Evolutionary conservation across 495 filamentous ascomycete genomes (phyloP).

Genomic region (Talaromyces ruber): DNA sequence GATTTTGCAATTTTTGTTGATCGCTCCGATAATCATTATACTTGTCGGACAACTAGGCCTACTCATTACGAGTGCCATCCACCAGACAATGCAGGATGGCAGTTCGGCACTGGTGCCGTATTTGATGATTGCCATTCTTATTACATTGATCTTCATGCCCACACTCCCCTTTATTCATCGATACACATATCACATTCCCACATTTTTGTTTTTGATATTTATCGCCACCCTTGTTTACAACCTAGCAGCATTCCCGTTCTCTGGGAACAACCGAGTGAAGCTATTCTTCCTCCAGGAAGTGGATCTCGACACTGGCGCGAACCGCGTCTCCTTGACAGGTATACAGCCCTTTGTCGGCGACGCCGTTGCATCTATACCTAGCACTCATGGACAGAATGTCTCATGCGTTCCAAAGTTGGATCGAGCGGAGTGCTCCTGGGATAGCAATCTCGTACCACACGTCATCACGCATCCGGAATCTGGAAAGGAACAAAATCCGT

Average conservation of each 20-base stretch:
- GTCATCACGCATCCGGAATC: slow-evolving; percentile 28
- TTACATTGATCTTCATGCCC: slow-evolving; percentile 68
- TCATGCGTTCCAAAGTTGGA: slow-evolving; percentile 33
- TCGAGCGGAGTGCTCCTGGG: slow-evolving; percentile 63
- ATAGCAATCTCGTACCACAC: slow-evolving; percentile 50
- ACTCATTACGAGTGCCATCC: slow-evolving; percentile 58
- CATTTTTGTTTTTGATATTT: slow-evolving; percentile 66
- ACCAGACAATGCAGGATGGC: slow-evolving; percentile 78
- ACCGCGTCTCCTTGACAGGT: slow-evolving; percentile 61
- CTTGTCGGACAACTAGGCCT: slow-evolving; percentile 67
- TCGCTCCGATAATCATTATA: slow-evolving; percentile 68
- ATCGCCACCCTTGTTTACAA: slow-evolving; percentile 78
- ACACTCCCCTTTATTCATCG: slow-evolving; percentile 80
- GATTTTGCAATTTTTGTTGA: slow-evolving; percentile 75
- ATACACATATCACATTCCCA: slow-evolving; percentile 71
- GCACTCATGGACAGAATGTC: slow-evolving; percentile 52
- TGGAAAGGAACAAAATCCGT: slow-evolving; percentile 27
- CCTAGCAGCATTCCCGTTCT: slow-evolving; percentile 83
- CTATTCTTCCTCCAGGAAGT: slow-evolving; percentile 78
- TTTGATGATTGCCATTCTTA: slow-evolving; percentile 55
- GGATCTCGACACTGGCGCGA: slow-evolving; percentile 64
- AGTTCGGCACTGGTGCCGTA: slow-evolving; percentile 59
- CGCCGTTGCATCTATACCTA: slow-evolving; percentile 62
- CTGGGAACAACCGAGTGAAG: slow-evolving; percentile 67
- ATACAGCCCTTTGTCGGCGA: slow-evolving; percentile 61